These are phyloP conservation scores for Rhizopus sp. DNA, from an alignment of 371 early-diverging fungal species.

Conservation along the genomic window DNA sequence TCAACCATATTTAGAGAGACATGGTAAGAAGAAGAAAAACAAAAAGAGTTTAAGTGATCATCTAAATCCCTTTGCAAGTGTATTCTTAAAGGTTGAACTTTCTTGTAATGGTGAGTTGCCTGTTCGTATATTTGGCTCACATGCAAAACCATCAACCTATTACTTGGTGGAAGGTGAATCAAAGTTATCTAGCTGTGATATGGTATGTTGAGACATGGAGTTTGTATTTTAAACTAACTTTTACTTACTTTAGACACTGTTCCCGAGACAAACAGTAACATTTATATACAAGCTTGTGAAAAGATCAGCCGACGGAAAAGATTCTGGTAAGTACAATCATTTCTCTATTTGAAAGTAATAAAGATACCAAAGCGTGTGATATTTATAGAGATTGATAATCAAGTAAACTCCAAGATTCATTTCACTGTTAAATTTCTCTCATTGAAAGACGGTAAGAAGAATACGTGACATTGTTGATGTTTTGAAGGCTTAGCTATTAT, in stretches of 20 bases:
- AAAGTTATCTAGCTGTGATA: constrained; percentile 43
- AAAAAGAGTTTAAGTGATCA: background rate
- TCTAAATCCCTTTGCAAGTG: constrained; percentile 26
- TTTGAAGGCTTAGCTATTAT: background rate
- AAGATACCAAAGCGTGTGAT: background rate
- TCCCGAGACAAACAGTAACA: constrained; percentile 62
- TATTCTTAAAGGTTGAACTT: constrained; percentile 60
- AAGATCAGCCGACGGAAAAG: constrained; percentile 20
- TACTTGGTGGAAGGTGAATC: constrained; percentile 49
- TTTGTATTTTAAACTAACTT: background rate
- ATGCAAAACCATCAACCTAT: constrained; percentile 44
- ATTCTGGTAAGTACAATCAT: background rate
- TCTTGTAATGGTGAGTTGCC: constrained; percentile 63
- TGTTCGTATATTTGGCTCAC: constrained; percentile 55
- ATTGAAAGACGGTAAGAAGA: constrained; percentile 54
- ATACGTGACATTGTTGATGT: background rate
- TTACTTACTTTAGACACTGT: constrained; percentile 44
- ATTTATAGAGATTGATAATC: constrained; percentile 6
- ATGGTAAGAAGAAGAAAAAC: constrained; percentile 38
- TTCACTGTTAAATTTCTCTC: constrained; percentile 58
- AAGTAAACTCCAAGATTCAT: constrained; percentile 50
- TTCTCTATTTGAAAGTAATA: background rate
- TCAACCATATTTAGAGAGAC: constrained; percentile 61
- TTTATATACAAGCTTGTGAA: constrained; percentile 67
- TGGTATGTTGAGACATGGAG: constrained; percentile 32